phyloP scores from a whole-genome alignment of 2,329 filamentous ascomycete species.

The Ascochyta rabiei region DNA sequence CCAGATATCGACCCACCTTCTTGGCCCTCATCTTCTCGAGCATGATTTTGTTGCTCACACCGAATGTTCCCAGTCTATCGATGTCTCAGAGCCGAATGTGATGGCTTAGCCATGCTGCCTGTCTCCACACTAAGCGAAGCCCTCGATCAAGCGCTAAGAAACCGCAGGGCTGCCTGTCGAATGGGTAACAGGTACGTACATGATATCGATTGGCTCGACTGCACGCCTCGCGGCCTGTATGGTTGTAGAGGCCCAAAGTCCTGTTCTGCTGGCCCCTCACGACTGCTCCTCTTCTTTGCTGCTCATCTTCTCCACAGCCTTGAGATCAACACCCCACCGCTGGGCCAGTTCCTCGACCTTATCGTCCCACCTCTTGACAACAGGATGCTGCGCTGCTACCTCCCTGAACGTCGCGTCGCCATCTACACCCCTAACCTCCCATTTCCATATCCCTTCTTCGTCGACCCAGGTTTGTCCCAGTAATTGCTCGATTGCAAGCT shows the following conservation, averaged over 20 bases:
- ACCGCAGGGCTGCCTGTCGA: neutral
- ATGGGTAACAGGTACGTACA: neutral
- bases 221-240: neutral
- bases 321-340: conserved; percentile 49
- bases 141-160: neutral
- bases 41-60: neutral
- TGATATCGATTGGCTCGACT: neutral
- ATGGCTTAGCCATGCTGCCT: neutral
- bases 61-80: neutral
- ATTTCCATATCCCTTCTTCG: conserved; percentile 74
- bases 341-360: conserved; percentile 52
- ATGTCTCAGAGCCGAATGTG: neutral
- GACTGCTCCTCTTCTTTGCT: conserved; percentile 42
- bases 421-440: conserved; percentile 54
- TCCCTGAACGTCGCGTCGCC: conserved; percentile 46
- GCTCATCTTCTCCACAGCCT: conserved; percentile 47
- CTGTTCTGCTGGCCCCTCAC: neutral
- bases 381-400: conserved; percentile 70
- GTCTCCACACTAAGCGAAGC: neutral
- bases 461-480: conserved; percentile 72
- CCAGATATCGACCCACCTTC: neutral
- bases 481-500: conserved; percentile 66
- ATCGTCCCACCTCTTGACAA: conserved; percentile 67
- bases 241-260: neutral
- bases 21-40: neutral